Evolutionary conservation across 768 basidiomycete species (phyloP).

Genomic region (Collybia mongolica): DNA sequence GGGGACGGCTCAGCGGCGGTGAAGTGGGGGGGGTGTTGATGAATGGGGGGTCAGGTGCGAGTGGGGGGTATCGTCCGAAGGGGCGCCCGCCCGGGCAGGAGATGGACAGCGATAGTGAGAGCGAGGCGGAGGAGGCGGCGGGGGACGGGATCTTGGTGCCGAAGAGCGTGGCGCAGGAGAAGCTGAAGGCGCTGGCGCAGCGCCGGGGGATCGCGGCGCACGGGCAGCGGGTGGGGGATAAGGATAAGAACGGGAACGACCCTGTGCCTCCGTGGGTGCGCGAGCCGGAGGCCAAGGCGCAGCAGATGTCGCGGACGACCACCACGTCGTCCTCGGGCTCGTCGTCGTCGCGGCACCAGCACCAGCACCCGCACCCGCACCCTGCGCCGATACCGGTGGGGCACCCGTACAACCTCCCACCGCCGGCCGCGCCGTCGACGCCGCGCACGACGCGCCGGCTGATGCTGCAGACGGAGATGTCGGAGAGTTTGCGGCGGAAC

Average conservation of each 20-base stretch:
- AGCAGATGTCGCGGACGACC: background rate
- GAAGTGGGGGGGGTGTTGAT: background rate
- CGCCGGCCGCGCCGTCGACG: slow-evolving; percentile 64
- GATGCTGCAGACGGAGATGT: slow-evolving; percentile 84
- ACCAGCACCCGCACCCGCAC: slow-evolving; percentile 8
- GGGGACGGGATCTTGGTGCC: slow-evolving; percentile 50
- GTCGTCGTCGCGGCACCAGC: slow-evolving; percentile 1
- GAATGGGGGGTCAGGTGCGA: slow-evolving; percentile 3
- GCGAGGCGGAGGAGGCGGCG: slow-evolving; percentile 47
- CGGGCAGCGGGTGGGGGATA: slow-evolving; percentile 12
- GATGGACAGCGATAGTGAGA: slow-evolving; percentile 65
- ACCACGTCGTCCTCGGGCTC: background rate
- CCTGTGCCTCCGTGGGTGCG: slow-evolving; percentile 22
- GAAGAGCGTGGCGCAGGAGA: slow-evolving; percentile 68
- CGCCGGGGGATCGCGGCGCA: slow-evolving; percentile 35
- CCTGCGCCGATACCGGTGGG: slow-evolving; percentile 59
- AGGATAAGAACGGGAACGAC: slow-evolving; percentile 11
- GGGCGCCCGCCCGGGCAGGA: slow-evolving; percentile 65
- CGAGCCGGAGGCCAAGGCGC: background rate
- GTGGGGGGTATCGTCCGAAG: slow-evolving; percentile 56
- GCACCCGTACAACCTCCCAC: slow-evolving; percentile 74
- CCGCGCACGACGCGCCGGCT: slow-evolving; percentile 82
- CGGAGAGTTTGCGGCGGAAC: slow-evolving; percentile 79
- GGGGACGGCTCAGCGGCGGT: slow-evolving; percentile 7
- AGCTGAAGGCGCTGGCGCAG: slow-evolving; percentile 55